A percentile compares a stretch with the other conserved stretches of the same genome.
Evolutionary conservation across 441 rosid species (phyloP).

Genomic region (Francoa sonchifolia): DNA sequence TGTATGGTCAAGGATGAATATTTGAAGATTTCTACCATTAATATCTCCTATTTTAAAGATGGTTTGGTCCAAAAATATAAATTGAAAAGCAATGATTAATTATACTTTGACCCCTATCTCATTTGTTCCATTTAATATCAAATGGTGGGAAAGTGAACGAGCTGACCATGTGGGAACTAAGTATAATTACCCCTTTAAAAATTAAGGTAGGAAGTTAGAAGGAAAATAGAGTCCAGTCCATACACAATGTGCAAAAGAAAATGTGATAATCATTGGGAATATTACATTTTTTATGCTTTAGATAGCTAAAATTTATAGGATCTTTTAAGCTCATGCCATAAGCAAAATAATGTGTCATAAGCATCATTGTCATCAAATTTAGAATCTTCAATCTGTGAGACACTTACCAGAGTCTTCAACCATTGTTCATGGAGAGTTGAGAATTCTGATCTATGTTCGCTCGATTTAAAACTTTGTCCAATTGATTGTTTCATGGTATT

Average conservation of each 20-base stretch:
- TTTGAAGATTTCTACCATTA: slow-evolving; percentile 23
- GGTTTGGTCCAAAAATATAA: too few relatives aligned
- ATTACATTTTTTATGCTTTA: background rate
- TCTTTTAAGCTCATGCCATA: slow-evolving; percentile 74
- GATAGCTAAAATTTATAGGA: slow-evolving; percentile 14
- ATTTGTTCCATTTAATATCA: too few relatives aligned
- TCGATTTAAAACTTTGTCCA: slow-evolving; percentile 57
- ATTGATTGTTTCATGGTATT: slow-evolving; percentile 51
- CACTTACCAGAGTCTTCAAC: slow-evolving; percentile 41
- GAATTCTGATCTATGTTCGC: slow-evolving; percentile 73
- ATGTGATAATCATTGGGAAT: background rate
- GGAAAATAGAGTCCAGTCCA: too few relatives aligned
- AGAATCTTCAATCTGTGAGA: slow-evolving; percentile 19
- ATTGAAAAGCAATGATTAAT: too few relatives aligned
- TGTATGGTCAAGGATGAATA: slow-evolving; percentile 16
- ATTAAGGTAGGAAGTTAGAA: too few relatives aligned
- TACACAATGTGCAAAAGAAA: too few relatives aligned
- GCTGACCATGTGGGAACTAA: too few relatives aligned
- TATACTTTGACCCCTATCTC: too few relatives aligned
- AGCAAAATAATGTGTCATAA: slow-evolving; percentile 58
- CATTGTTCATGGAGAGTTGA: slow-evolving; percentile 87
- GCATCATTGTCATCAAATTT: slow-evolving; percentile 30
- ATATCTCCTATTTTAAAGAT: slow-evolving; percentile 19
- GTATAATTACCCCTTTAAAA: too few relatives aligned
- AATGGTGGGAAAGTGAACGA: too few relatives aligned